These are phyloP conservation scores for Malassezia restricta DNA, from an alignment of 1,284 basidiomycete species.

Conservation along the genomic window DNA sequence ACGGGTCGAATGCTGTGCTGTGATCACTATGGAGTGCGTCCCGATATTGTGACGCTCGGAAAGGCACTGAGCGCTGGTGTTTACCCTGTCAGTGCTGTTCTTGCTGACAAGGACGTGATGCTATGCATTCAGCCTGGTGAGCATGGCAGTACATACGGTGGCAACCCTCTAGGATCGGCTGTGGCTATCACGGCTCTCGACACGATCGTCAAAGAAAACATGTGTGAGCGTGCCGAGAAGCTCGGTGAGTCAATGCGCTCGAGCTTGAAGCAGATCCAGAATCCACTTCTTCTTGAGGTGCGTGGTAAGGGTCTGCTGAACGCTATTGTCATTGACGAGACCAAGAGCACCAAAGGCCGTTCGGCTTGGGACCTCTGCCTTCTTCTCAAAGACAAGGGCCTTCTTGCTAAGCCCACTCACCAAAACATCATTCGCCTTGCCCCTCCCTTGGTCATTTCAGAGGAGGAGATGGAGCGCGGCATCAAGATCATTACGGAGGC, in stretches of 20 bases:
- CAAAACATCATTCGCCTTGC: conserved; percentile 93
- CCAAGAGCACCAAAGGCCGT: conserved; percentile 60
- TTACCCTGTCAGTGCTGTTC: conserved; percentile 88
- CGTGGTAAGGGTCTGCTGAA: conserved; percentile 81
- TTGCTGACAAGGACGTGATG: conserved; percentile 82
- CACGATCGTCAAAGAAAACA: conserved; percentile 73
- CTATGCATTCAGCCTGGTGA: conserved; percentile 90
- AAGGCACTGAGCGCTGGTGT: conserved; percentile 94
- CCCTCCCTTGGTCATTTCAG: conserved; percentile 81
- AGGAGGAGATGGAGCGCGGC: conserved; percentile 66
- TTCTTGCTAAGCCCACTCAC: conserved; percentile 91
- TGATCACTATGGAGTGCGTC: conserved; percentile 67
- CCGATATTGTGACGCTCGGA: conserved; percentile 84
- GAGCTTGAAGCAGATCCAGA: conserved; percentile 33
- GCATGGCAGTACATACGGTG: conserved; percentile 72
- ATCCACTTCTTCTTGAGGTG: conserved; percentile 59
- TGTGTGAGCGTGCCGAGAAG: conserved; percentile 62
- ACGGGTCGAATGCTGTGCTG: conserved; percentile 52
- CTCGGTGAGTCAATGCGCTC: conserved; percentile 66
- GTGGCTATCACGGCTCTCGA: conserved; percentile 81
- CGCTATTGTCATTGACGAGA: conserved; percentile 84
- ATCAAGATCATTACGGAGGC: conserved; percentile 66
- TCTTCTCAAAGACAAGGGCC: conserved; percentile 74
- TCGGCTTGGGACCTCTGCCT: conserved; percentile 93
- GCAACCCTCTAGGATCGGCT: conserved; percentile 88